phyloP scores from a whole-genome alignment of 2,329 filamentous ascomycete species.

The Ophiocordyceps camponoti-saundersi region DNA sequence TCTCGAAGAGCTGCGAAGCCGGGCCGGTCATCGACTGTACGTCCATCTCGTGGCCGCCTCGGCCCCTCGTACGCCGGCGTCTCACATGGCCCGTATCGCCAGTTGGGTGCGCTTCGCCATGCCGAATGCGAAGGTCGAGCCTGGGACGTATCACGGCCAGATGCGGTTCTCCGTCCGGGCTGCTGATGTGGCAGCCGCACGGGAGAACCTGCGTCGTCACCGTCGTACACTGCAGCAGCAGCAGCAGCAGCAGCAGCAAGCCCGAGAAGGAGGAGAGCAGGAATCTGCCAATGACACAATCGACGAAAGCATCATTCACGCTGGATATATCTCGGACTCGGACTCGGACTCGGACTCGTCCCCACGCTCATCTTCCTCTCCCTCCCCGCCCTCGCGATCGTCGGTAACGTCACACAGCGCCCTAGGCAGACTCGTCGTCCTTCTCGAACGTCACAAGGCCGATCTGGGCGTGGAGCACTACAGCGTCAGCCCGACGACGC shows the following conservation, averaged over 20 bases:
- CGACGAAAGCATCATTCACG: no score
- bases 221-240: not conserved
- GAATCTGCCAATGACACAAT: no score
- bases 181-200: slow-evolving; percentile 15
- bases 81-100: slow-evolving; percentile 50
- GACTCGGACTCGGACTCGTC: no score
- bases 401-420: slow-evolving; percentile 23
- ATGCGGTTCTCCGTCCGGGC: slow-evolving; percentile 65
- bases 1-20: slow-evolving; percentile 51
- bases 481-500: slow-evolving; percentile 68
- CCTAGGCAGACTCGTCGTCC: slow-evolving; percentile 52
- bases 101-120: slow-evolving; percentile 48
- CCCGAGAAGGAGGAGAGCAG: no score
- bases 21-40: slow-evolving; percentile 64
- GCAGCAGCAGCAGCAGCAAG: not conserved
- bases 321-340: no score
- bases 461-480: slow-evolving; percentile 66
- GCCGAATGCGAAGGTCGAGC: slow-evolving; percentile 49
- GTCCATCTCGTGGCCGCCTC: slow-evolving; percentile 64
- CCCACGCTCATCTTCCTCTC: not conserved
- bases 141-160: slow-evolving; percentile 69
- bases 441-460: slow-evolving; percentile 55
- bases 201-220: not conserved
- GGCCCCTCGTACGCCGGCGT: slow-evolving; percentile 54
- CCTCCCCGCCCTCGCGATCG: slow-evolving; percentile 6